Evolutionary conservation across 768 basidiomycete species (phyloP), one percentile per base, ranked within the genome.

Genomic region (Coprinellus micaceus): DNA sequence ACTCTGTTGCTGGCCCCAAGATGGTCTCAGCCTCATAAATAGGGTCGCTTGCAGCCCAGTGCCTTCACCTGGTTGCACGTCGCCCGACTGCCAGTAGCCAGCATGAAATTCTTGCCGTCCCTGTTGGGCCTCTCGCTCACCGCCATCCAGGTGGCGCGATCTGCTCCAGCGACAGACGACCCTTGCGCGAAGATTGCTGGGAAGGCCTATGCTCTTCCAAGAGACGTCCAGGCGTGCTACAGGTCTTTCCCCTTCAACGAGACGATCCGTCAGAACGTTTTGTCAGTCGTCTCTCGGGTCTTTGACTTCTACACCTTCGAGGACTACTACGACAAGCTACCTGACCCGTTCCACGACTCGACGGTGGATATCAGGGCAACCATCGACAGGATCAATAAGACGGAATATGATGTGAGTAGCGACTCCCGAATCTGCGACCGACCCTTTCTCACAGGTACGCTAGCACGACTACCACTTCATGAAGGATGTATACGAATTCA

Each of bases 381-480:
- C 1, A 66, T 86, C 26, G 70, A 72, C 2, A 71, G 72, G 52
- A 77, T 86, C 36, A 80, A 80, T 57, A 64, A 62, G 2, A 80
- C 81, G 3, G 70, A 67, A 41, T 86, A 77, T 49, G 66, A 65
- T 59, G 82, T 82, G 56, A 54, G 69, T 64, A 19, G 26, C 25
- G 41, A n/a, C 41, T 41, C 19, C 22, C 36, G 25, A n/a, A 22
- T 7, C 19, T n/a, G n/a, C n/a, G n/a, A n/a, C n/a, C n/a, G n/a
- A n/a, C n/a, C n/a, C n/a, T n/a, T n/a, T n/a, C n/a, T n/a, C n/a
- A n/a, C n/a, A n/a, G n/a, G n/a, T n/a, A n/a, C n/a, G n/a, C n/a
- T n/a, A 87, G 82, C 83, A 83, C 7, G 84, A 86, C 59, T 87
- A 83, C 58, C 84, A 84, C 63, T 85, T 87, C 68, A 85, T 80